phyloP scores from a whole-genome alignment of 768 basidiomycete genomes.

The Phylloporus arenicola region DNA sequence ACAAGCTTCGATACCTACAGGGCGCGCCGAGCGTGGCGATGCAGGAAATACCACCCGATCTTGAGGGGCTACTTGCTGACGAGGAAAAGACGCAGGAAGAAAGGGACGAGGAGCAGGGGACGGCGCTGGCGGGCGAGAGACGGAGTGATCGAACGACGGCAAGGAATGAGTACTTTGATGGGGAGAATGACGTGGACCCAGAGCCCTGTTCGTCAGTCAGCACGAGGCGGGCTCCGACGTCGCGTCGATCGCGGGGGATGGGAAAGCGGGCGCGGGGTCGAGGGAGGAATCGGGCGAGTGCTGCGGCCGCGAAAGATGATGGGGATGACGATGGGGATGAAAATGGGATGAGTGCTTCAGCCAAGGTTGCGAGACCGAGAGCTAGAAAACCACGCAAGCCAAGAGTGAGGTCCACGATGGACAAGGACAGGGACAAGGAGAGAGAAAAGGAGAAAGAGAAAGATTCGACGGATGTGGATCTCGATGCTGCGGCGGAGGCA shows the following conservation, averaged over 20 bases:
- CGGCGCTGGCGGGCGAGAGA: conserved; percentile 47
- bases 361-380: conserved; percentile 31
- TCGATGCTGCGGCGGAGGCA: conserved; percentile 25
- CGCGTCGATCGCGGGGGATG: conserved; percentile 19
- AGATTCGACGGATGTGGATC: conserved; percentile 30
- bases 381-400: conserved; percentile 24
- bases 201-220: conserved; percentile 33
- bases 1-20: conserved; percentile 86
- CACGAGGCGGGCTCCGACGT: conserved; percentile 10
- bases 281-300: conserved; percentile 30
- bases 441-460: conserved; percentile 21
- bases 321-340: conserved; percentile 39
- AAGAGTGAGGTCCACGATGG: conserved; percentile 15
- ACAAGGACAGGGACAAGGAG: conserved; percentile 26
- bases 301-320: conserved; percentile 24
- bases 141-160: conserved; percentile 48
- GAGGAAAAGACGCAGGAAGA: conserved; percentile 67
- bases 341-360: conserved; percentile 14
- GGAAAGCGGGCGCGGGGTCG: conserved; percentile 30
- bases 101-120: conserved; percentile 61
- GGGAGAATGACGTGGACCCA: conserved; percentile 61
- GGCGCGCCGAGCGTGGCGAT: conserved; percentile 96
- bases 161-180: conserved; percentile 70
- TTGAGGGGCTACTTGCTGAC: conserved; percentile 70
- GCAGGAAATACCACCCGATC: conserved; percentile 93